A percentile compares a stretch with the other conserved stretches of the same genome.
Conservation (phyloP, 2,329 filamentous ascomycete species). For the Akanthomyces lecanii region DNA sequence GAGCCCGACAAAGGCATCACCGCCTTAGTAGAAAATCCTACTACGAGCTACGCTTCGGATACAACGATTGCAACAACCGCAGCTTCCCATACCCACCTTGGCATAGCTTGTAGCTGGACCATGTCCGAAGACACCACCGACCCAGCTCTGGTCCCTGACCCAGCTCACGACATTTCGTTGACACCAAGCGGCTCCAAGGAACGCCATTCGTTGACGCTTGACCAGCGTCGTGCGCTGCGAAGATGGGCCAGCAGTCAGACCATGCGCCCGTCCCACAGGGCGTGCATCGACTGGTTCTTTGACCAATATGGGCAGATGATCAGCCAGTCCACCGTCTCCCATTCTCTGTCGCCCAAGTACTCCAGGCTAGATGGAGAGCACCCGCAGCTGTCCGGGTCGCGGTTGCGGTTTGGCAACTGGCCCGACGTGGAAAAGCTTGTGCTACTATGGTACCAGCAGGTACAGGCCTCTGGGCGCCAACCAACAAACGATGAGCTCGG, state of each 20-base stretch:
- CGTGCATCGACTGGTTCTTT: slow-evolving; percentile 61
- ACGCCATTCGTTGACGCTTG: slow-evolving; percentile 57
- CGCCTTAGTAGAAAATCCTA: slow-evolving; percentile 32
- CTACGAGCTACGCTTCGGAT: slow-evolving; percentile 10
- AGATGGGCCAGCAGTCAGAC: slow-evolving; percentile 56
- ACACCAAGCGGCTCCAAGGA: slow-evolving; percentile 34
- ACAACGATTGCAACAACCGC: slow-evolving; percentile 29
- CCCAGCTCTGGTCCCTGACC: slow-evolving; percentile 33
- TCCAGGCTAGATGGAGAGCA: slow-evolving; percentile 56
- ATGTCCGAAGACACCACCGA: slow-evolving; percentile 38
- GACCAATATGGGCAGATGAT: slow-evolving; percentile 55
- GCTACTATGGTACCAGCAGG: slow-evolving; percentile 51
- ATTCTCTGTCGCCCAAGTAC: slow-evolving; percentile 59
- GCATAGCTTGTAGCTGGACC: slow-evolving; percentile 24
- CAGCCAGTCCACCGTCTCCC: slow-evolving; percentile 60
- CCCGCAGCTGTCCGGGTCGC: slow-evolving; percentile 58
- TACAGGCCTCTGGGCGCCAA: slow-evolving; percentile 49
- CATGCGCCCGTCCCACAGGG: slow-evolving; percentile 55
- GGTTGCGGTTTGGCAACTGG: slow-evolving; percentile 60
- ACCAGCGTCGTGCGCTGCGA: slow-evolving; percentile 57
- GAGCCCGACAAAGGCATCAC: slow-evolving; percentile 23
- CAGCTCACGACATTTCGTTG: slow-evolving; percentile 27
- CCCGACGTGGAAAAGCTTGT: slow-evolving; percentile 58
- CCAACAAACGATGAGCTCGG: slow-evolving; percentile 60
- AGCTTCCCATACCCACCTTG: slow-evolving; percentile 16